These are phyloP conservation scores for Ogataea allantospora DNA, from an alignment of 805 yeast species.

Conservation along the genomic window DNA sequence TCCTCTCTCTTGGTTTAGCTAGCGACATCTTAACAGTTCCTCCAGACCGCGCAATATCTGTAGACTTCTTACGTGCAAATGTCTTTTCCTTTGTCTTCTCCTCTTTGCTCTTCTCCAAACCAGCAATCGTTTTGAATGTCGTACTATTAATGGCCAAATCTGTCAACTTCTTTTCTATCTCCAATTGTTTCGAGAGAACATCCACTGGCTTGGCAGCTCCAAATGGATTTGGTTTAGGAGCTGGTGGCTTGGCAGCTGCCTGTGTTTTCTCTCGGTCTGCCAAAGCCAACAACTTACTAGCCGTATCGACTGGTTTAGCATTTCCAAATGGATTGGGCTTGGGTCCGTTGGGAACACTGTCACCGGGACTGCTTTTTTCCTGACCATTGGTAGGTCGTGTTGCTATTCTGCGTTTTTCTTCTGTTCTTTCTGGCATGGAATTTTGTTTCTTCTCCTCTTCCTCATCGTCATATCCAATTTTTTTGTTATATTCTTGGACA, in stretches of 20 bases:
- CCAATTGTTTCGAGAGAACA: constrained; percentile 59
- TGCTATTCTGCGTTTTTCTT: constrained; percentile 3
- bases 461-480: constrained; percentile 29
- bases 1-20: background rate
- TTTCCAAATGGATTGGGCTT: constrained; percentile 73
- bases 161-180: constrained; percentile 52
- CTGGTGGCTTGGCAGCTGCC: constrained; percentile 11
- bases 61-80: background rate
- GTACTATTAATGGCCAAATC: constrained; percentile 47
- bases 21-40: background rate
- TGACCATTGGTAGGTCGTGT: constrained; percentile 1
- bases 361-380: too few species aligned
- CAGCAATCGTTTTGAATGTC: constrained; percentile 32
- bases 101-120: constrained; percentile 17
- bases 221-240: constrained; percentile 60
- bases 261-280: constrained; percentile 22
- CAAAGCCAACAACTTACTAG: constrained; percentile 16
- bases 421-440: constrained; percentile 2
- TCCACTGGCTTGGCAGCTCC: constrained; percentile 88
- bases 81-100: constrained; percentile 5
- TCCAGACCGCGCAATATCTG: background rate
- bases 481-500: constrained; percentile 30
- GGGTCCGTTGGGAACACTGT: constrained; percentile 14
- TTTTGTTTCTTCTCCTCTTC: constrained; percentile 24
- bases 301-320: constrained; percentile 63